These are phyloP conservation scores for Dacryopinax spathularia DNA, from an alignment of 768 basidiomycete genomes.

Conservation along the genomic window DNA sequence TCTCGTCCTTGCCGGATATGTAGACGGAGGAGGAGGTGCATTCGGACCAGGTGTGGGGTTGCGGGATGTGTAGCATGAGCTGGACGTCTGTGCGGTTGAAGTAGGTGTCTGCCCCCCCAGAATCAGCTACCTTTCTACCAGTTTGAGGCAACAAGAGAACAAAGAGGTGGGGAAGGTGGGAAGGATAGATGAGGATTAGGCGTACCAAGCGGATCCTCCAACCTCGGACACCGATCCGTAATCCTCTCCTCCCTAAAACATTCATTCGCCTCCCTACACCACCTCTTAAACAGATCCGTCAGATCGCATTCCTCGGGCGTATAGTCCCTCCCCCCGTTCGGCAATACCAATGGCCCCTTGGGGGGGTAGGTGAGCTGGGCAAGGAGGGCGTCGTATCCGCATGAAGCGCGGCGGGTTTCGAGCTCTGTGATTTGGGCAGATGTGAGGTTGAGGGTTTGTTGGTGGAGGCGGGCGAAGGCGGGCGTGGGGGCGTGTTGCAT, in stretches of 20 bases:
- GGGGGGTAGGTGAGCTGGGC: slow-evolving; percentile 8
- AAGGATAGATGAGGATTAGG: background rate
- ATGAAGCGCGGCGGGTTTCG: background rate
- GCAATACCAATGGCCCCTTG: background rate
- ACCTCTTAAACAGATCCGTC: slow-evolving; percentile 1
- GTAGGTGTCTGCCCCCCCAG: background rate
- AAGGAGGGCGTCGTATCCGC: slow-evolving; percentile 2
- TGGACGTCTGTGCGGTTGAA: slow-evolving; percentile 8
- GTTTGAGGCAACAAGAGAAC: too few relatives aligned
- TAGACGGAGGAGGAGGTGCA: slow-evolving; percentile 3
- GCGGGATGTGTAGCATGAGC: background rate
- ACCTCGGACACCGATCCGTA: slow-evolving; percentile 8
- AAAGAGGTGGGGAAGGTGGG: too few relatives aligned
- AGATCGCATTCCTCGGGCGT: slow-evolving; percentile 2
- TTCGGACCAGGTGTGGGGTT: slow-evolving; percentile 4
- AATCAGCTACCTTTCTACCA: too few relatives aligned
- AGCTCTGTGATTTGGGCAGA: background rate
- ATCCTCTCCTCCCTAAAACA: slow-evolving; percentile 4
- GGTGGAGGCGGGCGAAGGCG: background rate
- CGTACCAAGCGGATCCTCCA: slow-evolving; percentile 5
- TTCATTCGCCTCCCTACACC: background rate
- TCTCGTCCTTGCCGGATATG: slow-evolving; percentile 2
- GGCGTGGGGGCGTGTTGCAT: background rate
- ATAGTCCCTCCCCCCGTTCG: slow-evolving; percentile 5
- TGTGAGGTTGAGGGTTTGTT: background rate